Evolutionary conservation across 2,329 filamentous ascomycete species (phyloP).

Genomic region (Chrysoporthe cubensis): DNA sequence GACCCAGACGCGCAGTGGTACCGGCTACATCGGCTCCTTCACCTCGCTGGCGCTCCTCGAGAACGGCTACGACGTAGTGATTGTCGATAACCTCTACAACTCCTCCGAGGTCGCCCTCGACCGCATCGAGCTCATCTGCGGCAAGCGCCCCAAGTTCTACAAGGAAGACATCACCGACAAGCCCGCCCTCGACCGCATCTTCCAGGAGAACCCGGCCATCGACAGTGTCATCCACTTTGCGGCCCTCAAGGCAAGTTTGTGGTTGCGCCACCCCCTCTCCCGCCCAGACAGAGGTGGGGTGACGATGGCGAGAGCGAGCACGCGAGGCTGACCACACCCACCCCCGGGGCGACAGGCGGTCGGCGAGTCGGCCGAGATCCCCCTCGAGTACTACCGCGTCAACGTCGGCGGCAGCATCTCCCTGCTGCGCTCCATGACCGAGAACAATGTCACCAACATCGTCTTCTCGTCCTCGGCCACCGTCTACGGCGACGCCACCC

Average conservation of each 20-base stretch:
- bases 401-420: conserved; percentile 92
- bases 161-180: conserved; percentile 88
- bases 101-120: conserved; percentile 89
- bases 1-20: conserved; percentile 68
- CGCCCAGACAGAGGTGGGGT: not conserved
- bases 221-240: conserved; percentile 99
- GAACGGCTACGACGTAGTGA: conserved; percentile 94
- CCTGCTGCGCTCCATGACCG: conserved; percentile 84
- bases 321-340: conserved; percentile 4
- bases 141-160: conserved; percentile 85
- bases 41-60: conserved; percentile 89
- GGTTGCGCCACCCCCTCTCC: too few species aligned
- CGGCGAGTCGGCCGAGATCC: conserved; percentile 90
- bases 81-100: conserved; percentile 97
- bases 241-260: conserved; percentile 77
- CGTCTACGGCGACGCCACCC: conserved; percentile 96
- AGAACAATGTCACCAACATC: conserved; percentile 91
- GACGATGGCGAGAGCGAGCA: not conserved
- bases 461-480: conserved; percentile 98
- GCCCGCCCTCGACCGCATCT: conserved; percentile 80
- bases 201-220: conserved; percentile 86
- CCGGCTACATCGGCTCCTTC: conserved; percentile 99
- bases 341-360: conserved; percentile 67
- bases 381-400: conserved; percentile 96
- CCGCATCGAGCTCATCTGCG: conserved; percentile 91